Evolutionary conservation across 2,329 filamentous ascomycete species (phyloP).

Genomic region (Scytalidium sp.): DNA sequence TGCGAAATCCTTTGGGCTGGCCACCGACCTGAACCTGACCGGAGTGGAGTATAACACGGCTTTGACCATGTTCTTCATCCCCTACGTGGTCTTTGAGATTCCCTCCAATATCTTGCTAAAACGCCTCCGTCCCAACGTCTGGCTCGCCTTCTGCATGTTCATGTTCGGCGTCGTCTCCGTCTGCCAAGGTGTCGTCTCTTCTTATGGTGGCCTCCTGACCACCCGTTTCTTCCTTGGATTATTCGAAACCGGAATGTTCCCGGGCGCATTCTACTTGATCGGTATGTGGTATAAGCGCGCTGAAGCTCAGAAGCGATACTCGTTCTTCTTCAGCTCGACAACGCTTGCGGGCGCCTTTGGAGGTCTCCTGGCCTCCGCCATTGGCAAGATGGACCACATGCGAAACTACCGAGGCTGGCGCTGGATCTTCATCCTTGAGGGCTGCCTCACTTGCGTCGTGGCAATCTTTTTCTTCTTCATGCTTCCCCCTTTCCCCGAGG

Average conservation of each 20-base stretch:
- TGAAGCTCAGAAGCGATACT: conserved; percentile 89
- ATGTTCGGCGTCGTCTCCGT: conserved; percentile 47
- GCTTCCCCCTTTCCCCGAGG: conserved; percentile 72
- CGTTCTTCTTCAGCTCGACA: conserved; percentile 87
- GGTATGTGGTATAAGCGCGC: conserved; percentile 87
- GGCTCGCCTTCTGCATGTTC: conserved; percentile 78
- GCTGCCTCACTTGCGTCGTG: conserved; percentile 58
- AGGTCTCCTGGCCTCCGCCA: conserved; percentile 78
- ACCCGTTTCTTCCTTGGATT: conserved; percentile 84
- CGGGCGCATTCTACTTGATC: conserved; percentile 71
- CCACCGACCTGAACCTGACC: conserved; percentile 58
- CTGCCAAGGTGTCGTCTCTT: conserved; percentile 42
- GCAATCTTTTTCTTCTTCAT: conserved; percentile 64
- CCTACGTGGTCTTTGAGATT: conserved; percentile 71
- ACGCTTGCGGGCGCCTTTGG: conserved; percentile 82
- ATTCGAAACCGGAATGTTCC: conserved; percentile 74
- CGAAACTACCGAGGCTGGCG: conserved; percentile 71
- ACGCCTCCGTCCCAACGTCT: conserved; percentile 61
- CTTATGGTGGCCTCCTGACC: conserved; percentile 69
- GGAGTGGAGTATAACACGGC: conserved; percentile 68
- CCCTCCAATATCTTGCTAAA: conserved; percentile 73
- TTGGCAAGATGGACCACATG: conserved; percentile 80
- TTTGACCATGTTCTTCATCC: conserved; percentile 78
- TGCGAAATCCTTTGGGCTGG: conserved; percentile 65
- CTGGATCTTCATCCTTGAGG: conserved; percentile 82